A percentile compares a stretch with the other conserved stretches of the same genome.
These are phyloP conservation scores for Amylocystis lapponica DNA, from an alignment of 768 basidiomycete genomes.

Conservation along the genomic window DNA sequence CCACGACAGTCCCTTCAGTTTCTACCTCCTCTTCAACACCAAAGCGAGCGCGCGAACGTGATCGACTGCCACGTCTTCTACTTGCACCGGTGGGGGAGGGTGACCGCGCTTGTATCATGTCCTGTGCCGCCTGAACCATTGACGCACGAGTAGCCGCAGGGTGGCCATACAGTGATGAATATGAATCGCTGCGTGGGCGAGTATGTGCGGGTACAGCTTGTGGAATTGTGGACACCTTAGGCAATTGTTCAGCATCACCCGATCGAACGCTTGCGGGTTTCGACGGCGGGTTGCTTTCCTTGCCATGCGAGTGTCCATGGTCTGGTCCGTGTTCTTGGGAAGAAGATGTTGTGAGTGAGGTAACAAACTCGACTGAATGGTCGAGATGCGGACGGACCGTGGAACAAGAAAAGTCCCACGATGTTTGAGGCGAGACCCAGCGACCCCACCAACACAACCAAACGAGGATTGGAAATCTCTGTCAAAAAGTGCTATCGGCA, in stretches of 20 bases:
- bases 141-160: slow-evolving; percentile 67
- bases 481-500: slow-evolving; percentile 1
- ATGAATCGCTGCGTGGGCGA: slow-evolving; percentile 37
- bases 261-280: slow-evolving; percentile 34
- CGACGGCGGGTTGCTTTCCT: slow-evolving; percentile 23
- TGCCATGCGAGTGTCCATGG: slow-evolving; percentile 35
- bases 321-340: slow-evolving; percentile 61
- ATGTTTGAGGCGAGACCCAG: slow-evolving; percentile 89
- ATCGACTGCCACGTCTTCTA: slow-evolving; percentile 14
- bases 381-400: slow-evolving; percentile 50
- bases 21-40: slow-evolving; percentile 7
- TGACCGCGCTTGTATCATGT: slow-evolving; percentile 58
- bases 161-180: slow-evolving; percentile 66
- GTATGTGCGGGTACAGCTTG: slow-evolving; percentile 30
- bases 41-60: slow-evolving; percentile 16
- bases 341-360: slow-evolving; percentile 8
- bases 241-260: slow-evolving; percentile 13
- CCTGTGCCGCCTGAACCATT: slow-evolving; percentile 78
- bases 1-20: slow-evolving; percentile 4
- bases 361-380: neutral
- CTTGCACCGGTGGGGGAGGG: slow-evolving; percentile 24
- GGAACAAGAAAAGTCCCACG: slow-evolving; percentile 91
- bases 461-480: slow-evolving; percentile 86
- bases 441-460: slow-evolving; percentile 87
- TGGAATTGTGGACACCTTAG: slow-evolving; percentile 10